Evolutionary conservation across 495 filamentous ascomycete genomes (phyloP), one percentile per base, ranked within the genome.

Genomic region (Rusavskia elegans): DNA sequence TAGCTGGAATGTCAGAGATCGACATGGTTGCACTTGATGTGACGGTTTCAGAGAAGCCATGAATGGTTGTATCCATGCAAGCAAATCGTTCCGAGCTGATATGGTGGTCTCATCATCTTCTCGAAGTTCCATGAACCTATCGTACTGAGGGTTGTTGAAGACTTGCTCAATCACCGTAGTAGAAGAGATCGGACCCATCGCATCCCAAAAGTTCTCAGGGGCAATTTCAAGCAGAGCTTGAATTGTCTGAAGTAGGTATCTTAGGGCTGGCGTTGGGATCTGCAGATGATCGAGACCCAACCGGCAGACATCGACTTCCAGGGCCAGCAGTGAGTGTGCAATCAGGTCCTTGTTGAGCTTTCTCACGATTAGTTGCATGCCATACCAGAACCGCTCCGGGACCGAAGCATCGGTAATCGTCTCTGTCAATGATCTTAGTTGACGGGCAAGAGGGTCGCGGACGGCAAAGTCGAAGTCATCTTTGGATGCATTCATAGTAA

Each of bases 381-480:
- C 87, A 52, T 71, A 68, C 89, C 89, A 96, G 51, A 90, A 82
- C 8, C 76, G 72, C 52, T 78, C 67, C 3, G 90, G 64, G 10
- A 75, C 68, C 8, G 69, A 58, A 37, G 71, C 49, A 50, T 80
- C 72, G 5, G 69, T 39, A 19, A 76, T 71, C 5, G 65, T 59
- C 36, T 65, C 62, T 8, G 62, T 54, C 16, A 54, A 63, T 25
- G 57, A 58, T 23, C 54, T 57, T 55, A 74, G 61, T 3, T 67
- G 66, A 10, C 57, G 48, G 11, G 61, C 56, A 21, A 96, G 73
- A 13, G 76, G 76, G 51, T 82, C 81, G 37, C 77, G 76, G 36
- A 95, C 74, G 1, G 83, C 84, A 82, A 85, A 88, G 27, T 92
- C 84, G 61, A 93, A 96, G 53, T 89, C 83, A 25, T 77, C 66